Evolutionary conservation across 768 basidiomycete genomes (phyloP), one percentile per base, ranked within the genome.

Genomic region (Lentinula raphanica): DNA sequence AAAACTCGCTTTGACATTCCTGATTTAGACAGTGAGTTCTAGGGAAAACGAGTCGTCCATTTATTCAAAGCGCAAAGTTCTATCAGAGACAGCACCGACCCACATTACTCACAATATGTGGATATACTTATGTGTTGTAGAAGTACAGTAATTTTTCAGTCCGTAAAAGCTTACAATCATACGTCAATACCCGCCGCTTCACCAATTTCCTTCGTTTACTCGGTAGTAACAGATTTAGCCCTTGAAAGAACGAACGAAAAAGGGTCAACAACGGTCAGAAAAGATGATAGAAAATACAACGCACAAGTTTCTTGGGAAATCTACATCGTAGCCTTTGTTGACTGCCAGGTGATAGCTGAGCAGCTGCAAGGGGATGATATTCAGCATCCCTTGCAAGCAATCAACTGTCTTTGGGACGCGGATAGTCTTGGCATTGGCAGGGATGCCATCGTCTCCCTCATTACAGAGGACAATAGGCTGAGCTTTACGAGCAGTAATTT

Each of bases 401-500:
- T 98, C 97, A 60, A 96, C 86, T 2, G 96, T 97, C 76, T 84
- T 84, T 55, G 96, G 97, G 7, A 98, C 92, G 17, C 96, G 90
- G 72, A 99, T 93, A 32, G 94, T 91, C 79, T 90, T 88, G 59
- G 82, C 85, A 62, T 81, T 81, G 45, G 80, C 76, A 53, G 86
- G 78, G 68, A 98, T 87, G 31, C 81, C 84, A 17, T 85, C 79
- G 68, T 99, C 97, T 57, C 86, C 89, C 58, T 97, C 94, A 69
- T 97, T 94, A 76, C 95, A 97, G 63, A 98, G 82, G 62, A 99
- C 88, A 72, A 99, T 91, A 55, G 91, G 92, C 62, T 92, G 88
- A 50, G 95, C 97, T 73, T 95, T 96, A 71, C 97, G 90, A 45
- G 97, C 96, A 3, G 94, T 96, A 72, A 99, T 96, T 75, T 99